Evolutionary conservation across 495 filamentous ascomycete genomes (phyloP), one percentile per base, ranked within the genome.

Genomic region (Durotheca rogersii): DNA sequence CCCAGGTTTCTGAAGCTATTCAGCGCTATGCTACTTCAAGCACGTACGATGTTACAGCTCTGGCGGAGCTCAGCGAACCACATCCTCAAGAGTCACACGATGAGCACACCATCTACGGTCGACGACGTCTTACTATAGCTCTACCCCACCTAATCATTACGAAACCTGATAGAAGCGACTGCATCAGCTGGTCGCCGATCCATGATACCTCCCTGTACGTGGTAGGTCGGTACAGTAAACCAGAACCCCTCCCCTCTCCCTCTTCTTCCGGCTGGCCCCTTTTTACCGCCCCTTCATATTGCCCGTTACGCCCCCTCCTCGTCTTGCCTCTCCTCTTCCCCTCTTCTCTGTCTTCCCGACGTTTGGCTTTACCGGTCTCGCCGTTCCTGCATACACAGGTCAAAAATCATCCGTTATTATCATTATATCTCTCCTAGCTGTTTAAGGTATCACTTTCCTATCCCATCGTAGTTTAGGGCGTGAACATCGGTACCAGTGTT

Each of bases 311-410:
- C 55, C 60, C 62, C 62, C 51, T 44, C 53, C 54, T 34, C 53
- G 46, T 29, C 45, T 25, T 47, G 44, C 39, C 23, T 20, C 39
- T 32, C 21, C 34, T 53, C 40, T 47, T 50, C 52, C 49, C 38
- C 39, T 62, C 44, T 49, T 58, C 47, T 46, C 50, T 39, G 50
- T 58, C 58, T 56, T 59, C 64, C 47, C 60, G 60, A 53, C 47
- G 43, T 60, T 52, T 39, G 21, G 41, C 38, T 65, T 51, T 58
- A 51, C 52, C 35, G 55, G 39, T 55, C 43, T 61, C 44, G 11
- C 51, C 56, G 41, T 37, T 53, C 54, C 50, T 42, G 35, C 37
- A 61, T 51, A 36, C 9, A 31, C 9, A 32, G 30, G 15, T 12
- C 31, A 7, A 31, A n/a, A 10, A 11, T 19, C 14, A 19, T 44